Base-by-base conservation (phyloP, 108 stramenopile species). In the Ochromonas danica region DNA sequence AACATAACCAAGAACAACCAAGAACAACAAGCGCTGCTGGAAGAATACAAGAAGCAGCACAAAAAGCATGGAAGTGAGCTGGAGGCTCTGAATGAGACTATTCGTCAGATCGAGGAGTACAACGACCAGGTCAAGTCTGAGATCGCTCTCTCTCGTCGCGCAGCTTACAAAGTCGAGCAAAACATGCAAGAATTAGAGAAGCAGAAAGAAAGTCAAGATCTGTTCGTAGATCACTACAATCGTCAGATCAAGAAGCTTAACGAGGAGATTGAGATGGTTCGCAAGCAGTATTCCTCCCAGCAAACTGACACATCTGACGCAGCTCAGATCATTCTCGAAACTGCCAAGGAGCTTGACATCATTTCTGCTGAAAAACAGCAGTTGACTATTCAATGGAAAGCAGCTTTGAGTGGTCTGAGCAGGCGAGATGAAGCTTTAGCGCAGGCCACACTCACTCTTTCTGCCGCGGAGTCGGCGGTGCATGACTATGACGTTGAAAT, bases 71-170 rank as follows among this genome's bases (percentile, higher is more conserved):
- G 61, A 22, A 81, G 80, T 39, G 90, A 90, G 79, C 86, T 90
- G n/a, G 84, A 89, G 30, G 81, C 71, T 10, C 42, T 91, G 61
- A 71, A 86, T 3, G 86, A 88, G 40, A 89, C 88, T 33, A 77
- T 90, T 27, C 89, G 89, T 10, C 88, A 91, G 78, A 91, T 91
- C 60, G 90, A 87, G 77, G 40, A 85, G 60, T 92, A 91, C 88
- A 91, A 92, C 63, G 90, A 91, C 36, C 87, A 92, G 65, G 89
- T 91, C 83, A 89, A 90, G 80, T 89, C 85, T 30, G 92, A 94
- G 78, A 91, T 93, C 35, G 85, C 90, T 30, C 85, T 91, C 6
- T 90, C 90, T 1, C 80, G 91, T 43, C 81, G 91, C 1, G 87
- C 88, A 2, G 90, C 93, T 14, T 91, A 91, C 71, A 94, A 94